Percentiles rank a stretch among this genome's conserved stretches.
Evolutionary conservation across 2,329 filamentous ascomycete species (phyloP).

Genomic region (Arthrobotrys pseudoclavata): DNA sequence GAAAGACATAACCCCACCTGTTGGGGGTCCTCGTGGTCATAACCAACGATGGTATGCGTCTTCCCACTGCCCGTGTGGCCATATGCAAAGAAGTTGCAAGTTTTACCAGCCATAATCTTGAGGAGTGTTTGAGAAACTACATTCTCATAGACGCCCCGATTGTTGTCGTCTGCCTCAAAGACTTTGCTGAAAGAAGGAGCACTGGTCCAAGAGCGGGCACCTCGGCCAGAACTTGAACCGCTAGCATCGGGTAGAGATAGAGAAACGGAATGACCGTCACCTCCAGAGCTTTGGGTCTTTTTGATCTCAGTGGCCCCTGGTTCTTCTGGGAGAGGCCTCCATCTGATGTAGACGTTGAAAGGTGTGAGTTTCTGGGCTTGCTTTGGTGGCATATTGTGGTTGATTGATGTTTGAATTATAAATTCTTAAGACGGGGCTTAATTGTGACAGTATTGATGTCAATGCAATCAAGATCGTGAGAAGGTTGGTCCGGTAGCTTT

Average conservation of each 20-base stretch:
- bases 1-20: constrained; percentile 66
- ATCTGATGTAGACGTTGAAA: constrained; percentile 55
- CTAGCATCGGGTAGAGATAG: constrained; percentile 28
- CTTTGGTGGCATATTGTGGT: constrained; percentile 45
- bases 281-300: constrained; percentile 5
- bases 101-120: constrained; percentile 65
- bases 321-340: constrained; percentile 52
- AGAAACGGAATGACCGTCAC: constrained; percentile 39
- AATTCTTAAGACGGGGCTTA: background rate
- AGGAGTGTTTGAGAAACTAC: constrained; percentile 66
- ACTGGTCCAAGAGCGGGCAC: constrained; percentile 61
- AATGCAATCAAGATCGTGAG: background rate
- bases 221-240: constrained; percentile 29
- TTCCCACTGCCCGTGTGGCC: constrained; percentile 68
- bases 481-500: background rate
- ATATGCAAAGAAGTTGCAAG: constrained; percentile 68
- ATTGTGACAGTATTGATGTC: background rate
- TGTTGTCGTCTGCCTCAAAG: constrained; percentile 63
- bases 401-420: background rate
- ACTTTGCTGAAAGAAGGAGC: constrained; percentile 62
- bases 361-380: constrained; percentile 27
- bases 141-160: constrained; percentile 62
- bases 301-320: constrained; percentile 36
- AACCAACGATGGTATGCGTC: constrained; percentile 68
- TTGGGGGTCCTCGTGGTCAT: constrained; percentile 65